Base-by-base conservation (phyloP, 768 basidiomycete species). In the Phallus indusiatus region DNA sequence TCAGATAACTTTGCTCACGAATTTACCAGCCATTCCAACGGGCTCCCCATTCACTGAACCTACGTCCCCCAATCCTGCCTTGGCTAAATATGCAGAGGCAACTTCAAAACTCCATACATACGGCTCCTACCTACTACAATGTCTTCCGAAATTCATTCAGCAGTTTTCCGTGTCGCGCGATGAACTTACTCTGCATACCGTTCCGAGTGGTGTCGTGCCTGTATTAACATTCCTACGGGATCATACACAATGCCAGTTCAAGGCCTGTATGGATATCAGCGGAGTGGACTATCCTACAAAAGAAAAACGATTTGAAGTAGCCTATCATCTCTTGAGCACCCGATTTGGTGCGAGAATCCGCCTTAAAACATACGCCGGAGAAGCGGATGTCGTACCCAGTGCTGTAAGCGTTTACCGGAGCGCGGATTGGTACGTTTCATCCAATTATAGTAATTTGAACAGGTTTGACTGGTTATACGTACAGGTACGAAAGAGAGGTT, bases 161-260 rank as follows among this genome's bases (percentile, higher is more conserved):
- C 96, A 98, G 72, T 97, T 95, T 78, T 92, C 92, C 11, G 90
- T 98, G 50, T 82, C 92, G 72, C 92, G 92, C 78, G 96, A 97
- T 72, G 96, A 98, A 72, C 78, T 98, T 61, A 86, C 88, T 22
- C 79, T 98, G 55, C 94, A 97, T 76, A 78, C 86, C 71, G 78
- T 85, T 0, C 95, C 95, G 17, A 78, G 83, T 36, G 90, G 81
- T 58, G 75, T 96, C 69, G 71, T 91, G 48, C 94, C 92, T 18
- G 85, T 92, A 53, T 78, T 96, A 64, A 88, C 85, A 22, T 98
- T 97, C 78, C 78, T 98, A 55, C 86, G 94, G 63, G 95, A 98
- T 76, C 95, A 98, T 73, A 80, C 88, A 5, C 91, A 94, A 73
- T 91, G 90, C 68, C 94, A 95, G 69, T 99, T 90, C 78, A 97